phyloP scores from a whole-genome alignment of 2,329 filamentous ascomycete genomes.

The Emydomyces testavorans region DNA sequence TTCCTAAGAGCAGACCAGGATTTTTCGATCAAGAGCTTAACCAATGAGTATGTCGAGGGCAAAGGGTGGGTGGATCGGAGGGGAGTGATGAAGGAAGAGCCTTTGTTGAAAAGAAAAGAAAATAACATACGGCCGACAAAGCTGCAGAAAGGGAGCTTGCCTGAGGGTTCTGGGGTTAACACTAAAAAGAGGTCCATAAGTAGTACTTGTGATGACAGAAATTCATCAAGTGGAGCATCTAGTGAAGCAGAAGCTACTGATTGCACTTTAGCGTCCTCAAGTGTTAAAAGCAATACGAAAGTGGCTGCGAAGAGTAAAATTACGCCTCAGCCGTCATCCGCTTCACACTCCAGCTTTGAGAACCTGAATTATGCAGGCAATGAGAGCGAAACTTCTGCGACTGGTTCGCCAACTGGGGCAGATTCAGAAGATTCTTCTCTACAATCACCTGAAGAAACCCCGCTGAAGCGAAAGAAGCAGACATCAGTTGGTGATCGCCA shows the following conservation, averaged over 20 bases:
- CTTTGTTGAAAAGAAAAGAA: constrained; percentile 1
- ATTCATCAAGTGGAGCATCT: constrained; percentile 20
- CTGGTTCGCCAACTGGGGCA: constrained; percentile 25
- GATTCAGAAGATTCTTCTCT: constrained; percentile 11
- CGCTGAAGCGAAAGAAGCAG: constrained; percentile 10
- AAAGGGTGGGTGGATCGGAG: constrained; percentile 78
- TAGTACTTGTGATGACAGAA: constrained; percentile 23
- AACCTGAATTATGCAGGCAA: neutral
- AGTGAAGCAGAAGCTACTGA: constrained; percentile 22
- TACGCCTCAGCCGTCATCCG: neutral
- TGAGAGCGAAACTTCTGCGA: neutral
- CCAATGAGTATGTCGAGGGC: constrained; percentile 62
- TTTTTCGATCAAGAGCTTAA: constrained; percentile 37
- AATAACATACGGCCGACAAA: constrained; percentile 5
- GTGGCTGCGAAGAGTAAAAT: neutral
- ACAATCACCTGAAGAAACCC: constrained; percentile 12
- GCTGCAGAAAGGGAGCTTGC: constrained; percentile 13
- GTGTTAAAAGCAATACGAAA: constrained; percentile 8
- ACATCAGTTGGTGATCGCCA: neutral
- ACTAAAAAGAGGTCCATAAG: constrained; percentile 20
- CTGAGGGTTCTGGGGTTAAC: constrained; percentile 12
- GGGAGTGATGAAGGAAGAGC: constrained; percentile 53
- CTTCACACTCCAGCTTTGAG: neutral
- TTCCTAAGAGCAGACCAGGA: constrained; percentile 55
- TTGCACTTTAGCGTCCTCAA: constrained; percentile 16